Percentiles rank a stretch among this genome's conserved stretches.
phyloP scores from a whole-genome alignment of 495 filamentous ascomycete species.

The Melanomma pulvis-pyrius region DNA sequence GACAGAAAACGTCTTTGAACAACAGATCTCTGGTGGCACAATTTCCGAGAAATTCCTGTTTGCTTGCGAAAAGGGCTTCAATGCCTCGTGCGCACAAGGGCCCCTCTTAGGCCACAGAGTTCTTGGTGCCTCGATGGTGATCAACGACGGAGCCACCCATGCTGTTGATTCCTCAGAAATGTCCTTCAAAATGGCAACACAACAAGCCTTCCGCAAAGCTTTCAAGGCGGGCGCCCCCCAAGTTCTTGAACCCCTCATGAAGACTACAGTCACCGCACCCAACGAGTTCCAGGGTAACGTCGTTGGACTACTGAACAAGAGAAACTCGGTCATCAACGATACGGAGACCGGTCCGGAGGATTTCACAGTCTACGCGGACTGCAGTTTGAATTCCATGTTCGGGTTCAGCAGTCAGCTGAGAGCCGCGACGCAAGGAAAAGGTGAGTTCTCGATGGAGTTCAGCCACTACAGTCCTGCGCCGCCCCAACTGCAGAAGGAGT shows the following conservation, averaged over 20 bases:
- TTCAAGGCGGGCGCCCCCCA: slow-evolving; percentile 77
- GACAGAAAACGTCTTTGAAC: slow-evolving; percentile 80
- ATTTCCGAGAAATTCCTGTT: slow-evolving; percentile 97
- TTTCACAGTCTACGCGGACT: slow-evolving; percentile 92
- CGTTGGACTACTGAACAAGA: slow-evolving; percentile 93
- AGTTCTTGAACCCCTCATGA: slow-evolving; percentile 96
- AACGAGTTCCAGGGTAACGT: slow-evolving; percentile 98
- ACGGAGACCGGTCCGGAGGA: slow-evolving; percentile 94
- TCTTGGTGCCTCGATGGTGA: slow-evolving; percentile 83
- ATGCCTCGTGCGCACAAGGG: slow-evolving; percentile 79
- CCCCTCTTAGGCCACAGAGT: slow-evolving; percentile 93
- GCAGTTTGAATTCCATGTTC: slow-evolving; percentile 95
- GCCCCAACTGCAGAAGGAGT: slow-evolving; percentile 88
- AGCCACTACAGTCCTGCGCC: slow-evolving; percentile 89
- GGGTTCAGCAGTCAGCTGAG: slow-evolving; percentile 88
- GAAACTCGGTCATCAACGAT: slow-evolving; percentile 91
- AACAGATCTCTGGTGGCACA: slow-evolving; percentile 82
- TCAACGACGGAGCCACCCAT: slow-evolving; percentile 97
- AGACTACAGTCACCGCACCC: slow-evolving; percentile 92
- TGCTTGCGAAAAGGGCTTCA: slow-evolving; percentile 96
- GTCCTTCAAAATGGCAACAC: slow-evolving; percentile 95
- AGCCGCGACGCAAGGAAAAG: slow-evolving; percentile 96
- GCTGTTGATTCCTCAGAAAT: slow-evolving; percentile 98
- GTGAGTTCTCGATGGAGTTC: slow-evolving; percentile 99
- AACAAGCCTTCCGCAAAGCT: slow-evolving; percentile 95